Evolutionary conservation across 2,329 filamentous ascomycete species (phyloP), one percentile per base, ranked within the genome.

Genomic region (Ophiostoma australiae): DNA sequence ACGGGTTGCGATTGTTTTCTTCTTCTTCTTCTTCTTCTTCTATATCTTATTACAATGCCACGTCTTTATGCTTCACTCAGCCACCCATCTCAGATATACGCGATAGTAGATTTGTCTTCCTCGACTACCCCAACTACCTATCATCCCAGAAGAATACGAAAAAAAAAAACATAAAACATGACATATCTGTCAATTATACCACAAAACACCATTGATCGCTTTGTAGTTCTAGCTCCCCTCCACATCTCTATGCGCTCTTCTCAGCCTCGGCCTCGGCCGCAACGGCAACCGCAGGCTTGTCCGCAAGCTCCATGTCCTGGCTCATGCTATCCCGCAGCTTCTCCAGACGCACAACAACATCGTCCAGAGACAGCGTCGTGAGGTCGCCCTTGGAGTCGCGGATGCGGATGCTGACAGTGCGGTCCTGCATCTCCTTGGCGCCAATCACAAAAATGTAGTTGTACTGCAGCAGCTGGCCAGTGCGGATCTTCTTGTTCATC

Each of bases 401-500:
- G 71, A 75, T 73, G 3, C 75, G 75, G 70, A 76, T 75, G 73
- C 73, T 76, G 72, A 76, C 75, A 66, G 71, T 74, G 70, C 74
- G 74, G 69, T 75, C 73, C 70, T 75, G 70, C 73, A 76, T 74
- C 55, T 76, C 75, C 73, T 75, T 73, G 63, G 74, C 71, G 20
- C 75, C 75, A 66, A 76, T 74, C 27, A 76, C 75, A 76, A 94
- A 91, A 76, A 93, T 91, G 80, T 91, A 93, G 83, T 94, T 94
- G 83, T 94, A 94, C 80, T 93, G 90, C 69, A 89, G 85, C 76
- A 94, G 80, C 81, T 95, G 92, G 17, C 89, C 92, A 71, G 87
- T 93, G 76, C 91, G 89, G 75, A 95, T 93, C 87, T 95, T 95
- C 87, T 95, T 94, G 80, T 93, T 90, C 81, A 95, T 88, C 7